Percentiles rank a stretch among this genome's conserved stretches.
Evolutionary conservation across 176 grass and related monocot genomes (phyloP).

Genomic region (Cenchrus fungigraminus): DNA sequence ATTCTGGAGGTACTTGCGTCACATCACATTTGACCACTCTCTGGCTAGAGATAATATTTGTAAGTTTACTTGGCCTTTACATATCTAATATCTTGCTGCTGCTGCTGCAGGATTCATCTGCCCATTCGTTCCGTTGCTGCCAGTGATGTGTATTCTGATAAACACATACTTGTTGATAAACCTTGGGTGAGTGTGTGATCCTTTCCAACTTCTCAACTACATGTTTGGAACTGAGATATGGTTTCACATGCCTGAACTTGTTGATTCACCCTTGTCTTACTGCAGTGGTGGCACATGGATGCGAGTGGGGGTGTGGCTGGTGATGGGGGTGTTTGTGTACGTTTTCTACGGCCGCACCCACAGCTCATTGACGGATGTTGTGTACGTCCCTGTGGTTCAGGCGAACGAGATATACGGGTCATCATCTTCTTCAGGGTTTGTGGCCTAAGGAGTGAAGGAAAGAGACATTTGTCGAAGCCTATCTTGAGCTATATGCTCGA

Average conservation of each 20-base stretch:
- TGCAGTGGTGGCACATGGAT: slow-evolving; percentile 80
- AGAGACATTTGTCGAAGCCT: not conserved
- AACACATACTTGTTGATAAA: slow-evolving; percentile 78
- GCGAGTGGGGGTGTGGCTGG: slow-evolving; percentile 75
- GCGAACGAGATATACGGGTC: slow-evolving; percentile 68
- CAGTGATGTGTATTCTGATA: slow-evolving; percentile 80
- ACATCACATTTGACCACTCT: not conserved
- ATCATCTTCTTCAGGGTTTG: slow-evolving; percentile 32
- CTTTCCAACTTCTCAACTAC: not conserved
- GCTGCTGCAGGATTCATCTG: slow-evolving; percentile 67
- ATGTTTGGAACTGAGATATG: not conserved
- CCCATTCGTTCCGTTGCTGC: slow-evolving; percentile 71
- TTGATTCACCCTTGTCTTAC: not conserved
- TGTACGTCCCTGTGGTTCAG: slow-evolving; percentile 79
- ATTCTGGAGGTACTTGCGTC: slow-evolving; percentile 65
- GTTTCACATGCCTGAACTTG: slow-evolving; percentile 19
- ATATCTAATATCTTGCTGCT: slow-evolving; percentile 7
- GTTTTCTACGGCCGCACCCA: slow-evolving; percentile 88
- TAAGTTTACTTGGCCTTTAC: not conserved
- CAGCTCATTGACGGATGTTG: slow-evolving; percentile 72
- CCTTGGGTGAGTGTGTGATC: slow-evolving; percentile 52
- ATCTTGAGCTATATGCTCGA: not conserved
- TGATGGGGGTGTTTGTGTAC: slow-evolving; percentile 86
- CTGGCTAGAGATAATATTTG: not conserved
- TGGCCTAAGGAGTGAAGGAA: slow-evolving; percentile 30